Evolutionary conservation across 75 land plant species (phyloP).

Genomic region (Picea glauca): DNA sequence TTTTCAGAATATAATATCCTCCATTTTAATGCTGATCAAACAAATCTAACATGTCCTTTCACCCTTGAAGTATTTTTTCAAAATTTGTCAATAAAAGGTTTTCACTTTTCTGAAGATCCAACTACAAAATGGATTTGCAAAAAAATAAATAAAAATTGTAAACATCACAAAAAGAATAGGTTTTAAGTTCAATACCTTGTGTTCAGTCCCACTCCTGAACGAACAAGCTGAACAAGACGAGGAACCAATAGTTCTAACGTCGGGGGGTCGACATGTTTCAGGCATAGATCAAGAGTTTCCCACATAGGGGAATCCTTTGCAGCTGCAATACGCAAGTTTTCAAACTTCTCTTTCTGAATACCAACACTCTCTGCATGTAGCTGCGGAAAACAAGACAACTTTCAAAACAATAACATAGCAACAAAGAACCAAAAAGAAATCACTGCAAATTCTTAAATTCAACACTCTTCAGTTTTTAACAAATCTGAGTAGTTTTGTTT

Average conservation of each 20-base stretch:
- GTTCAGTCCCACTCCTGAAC: slow-evolving; percentile 95
- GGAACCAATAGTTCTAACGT: slow-evolving; percentile 78
- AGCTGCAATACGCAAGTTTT: slow-evolving; percentile 81
- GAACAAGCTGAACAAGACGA: slow-evolving; percentile 85
- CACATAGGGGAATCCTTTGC: slow-evolving; percentile 99
- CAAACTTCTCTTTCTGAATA: slow-evolving; percentile 88
- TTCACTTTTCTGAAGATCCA: neutral
- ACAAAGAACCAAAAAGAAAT: neutral
- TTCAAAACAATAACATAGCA: neutral
- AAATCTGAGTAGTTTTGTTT: neutral
- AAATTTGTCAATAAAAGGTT: neutral
- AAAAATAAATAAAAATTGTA: neutral
- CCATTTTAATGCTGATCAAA: neutral
- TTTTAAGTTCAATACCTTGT: slow-evolving; percentile 55
- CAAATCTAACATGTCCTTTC: neutral
- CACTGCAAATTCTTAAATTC: neutral
- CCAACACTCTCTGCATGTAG: slow-evolving; percentile 94
- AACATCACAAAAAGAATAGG: neutral
- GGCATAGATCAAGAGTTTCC: slow-evolving; percentile 93
- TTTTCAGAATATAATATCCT: neutral
- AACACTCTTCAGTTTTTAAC: neutral
- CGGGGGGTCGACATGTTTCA: slow-evolving; percentile 61
- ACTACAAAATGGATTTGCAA: neutral
- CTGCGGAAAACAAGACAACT: slow-evolving; percentile 19
- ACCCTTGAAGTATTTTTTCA: neutral